These are phyloP conservation scores for Rhododendron simsii DNA, from an alignment of 148 eudicot species.

Conservation along the genomic window DNA sequence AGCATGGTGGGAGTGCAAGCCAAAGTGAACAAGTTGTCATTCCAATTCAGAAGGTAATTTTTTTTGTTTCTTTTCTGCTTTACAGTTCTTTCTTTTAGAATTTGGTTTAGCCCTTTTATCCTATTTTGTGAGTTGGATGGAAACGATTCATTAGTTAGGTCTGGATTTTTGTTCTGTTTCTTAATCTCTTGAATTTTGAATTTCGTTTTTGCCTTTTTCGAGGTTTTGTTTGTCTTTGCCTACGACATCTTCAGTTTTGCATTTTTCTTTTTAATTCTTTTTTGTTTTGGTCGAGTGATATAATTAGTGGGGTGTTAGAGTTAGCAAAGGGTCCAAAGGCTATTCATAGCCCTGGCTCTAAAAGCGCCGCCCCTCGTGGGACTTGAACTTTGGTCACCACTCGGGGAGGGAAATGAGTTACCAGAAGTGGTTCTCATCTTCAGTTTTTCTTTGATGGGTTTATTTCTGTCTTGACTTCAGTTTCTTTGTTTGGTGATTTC, in stretches of 20 bases:
- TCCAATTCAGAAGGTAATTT: constrained; percentile 28
- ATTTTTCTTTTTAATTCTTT: no score
- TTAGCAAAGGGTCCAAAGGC: no score
- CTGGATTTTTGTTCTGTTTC: background rate
- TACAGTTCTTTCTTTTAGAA: background rate
- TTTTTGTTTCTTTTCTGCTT: background rate
- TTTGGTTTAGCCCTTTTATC: background rate
- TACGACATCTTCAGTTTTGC: background rate
- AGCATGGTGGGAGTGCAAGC: constrained; percentile 13
- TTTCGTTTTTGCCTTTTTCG: background rate
- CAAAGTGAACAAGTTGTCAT: constrained; percentile 9
- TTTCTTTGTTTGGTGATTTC: background rate
- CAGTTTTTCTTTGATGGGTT: background rate
- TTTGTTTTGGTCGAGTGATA: no score
- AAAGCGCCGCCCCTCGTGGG: no score
- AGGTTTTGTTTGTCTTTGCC: background rate
- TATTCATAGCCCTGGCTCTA: no score
- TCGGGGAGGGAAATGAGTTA: no score
- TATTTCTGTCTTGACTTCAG: background rate
- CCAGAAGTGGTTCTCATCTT: no score
- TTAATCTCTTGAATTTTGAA: background rate
- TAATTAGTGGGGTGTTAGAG: no score
- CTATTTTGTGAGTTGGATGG: no score
- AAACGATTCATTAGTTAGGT: background rate
- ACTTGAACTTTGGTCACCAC: no score